Evolutionary conservation across 805 yeast genomes (phyloP), one percentile per base, ranked within the genome.

Genomic region (Pichia thaimueangensis): DNA sequence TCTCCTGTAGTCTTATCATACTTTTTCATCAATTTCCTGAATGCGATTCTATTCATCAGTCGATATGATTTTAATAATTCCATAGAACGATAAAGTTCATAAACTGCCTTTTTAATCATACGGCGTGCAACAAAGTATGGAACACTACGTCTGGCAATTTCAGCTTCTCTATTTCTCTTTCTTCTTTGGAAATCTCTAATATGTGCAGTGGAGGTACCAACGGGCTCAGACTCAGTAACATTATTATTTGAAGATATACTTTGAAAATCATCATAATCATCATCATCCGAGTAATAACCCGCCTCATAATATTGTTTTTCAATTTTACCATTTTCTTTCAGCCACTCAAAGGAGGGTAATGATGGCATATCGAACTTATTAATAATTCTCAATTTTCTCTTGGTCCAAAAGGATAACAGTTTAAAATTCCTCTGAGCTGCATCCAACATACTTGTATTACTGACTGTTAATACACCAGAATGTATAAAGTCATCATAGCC

Each of bases 21-120:
- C 60, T 93, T 93, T 57, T 93, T 93, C 45, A 87, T 70, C 54
- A 93, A 80, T 55, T 93, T 93, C 40, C 96, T 74, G 54, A 89
- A 78, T 0, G 94, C 98, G 0, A 95, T 88, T 24, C 88, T 71
- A 62, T 93, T 93, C 52, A 89, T 62, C 37, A 80, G 68, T 50
- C 86, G 71, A 59, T 80, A 93, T 0, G 86, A 81, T 49, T 76
- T 76, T 38, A 85, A 63, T 28, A 86, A 69, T 45, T 84, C 85
- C 47, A 87, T 65, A 8, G 84, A 75, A 45, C 91, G 70, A 59
- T 86, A 87, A 50, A 74, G 81, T 55, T 86, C 95, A 43, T 76
- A 63, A 22, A 82, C 58, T 0, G 94, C 94, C 24, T 69, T 66
- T 51, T 82, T 82, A 43, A 86, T 64, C 63, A 80, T 84, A 47